Evolutionary conservation across 2,329 filamentous ascomycete genomes (phyloP).

Genomic region (Ploettnerulaceae sp.): DNA sequence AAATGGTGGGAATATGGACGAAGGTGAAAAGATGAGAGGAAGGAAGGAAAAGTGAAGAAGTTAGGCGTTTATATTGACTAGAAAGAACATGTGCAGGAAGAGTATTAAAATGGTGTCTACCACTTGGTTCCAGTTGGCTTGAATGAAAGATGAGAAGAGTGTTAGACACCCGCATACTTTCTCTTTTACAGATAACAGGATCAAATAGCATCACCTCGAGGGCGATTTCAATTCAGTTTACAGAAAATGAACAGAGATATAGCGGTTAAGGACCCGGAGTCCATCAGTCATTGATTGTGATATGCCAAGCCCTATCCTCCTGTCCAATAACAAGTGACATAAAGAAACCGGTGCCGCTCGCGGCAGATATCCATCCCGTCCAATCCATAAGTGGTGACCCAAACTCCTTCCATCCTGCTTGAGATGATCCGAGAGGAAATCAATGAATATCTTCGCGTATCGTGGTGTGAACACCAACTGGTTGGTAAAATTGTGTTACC

Average conservation of each 20-base stretch:
- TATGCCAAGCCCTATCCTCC: slow-evolving; percentile 1
- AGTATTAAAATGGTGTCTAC: too few species aligned
- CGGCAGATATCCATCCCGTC: slow-evolving; percentile 1
- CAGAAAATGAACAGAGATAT: neutral
- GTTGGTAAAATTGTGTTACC: neutral
- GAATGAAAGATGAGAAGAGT: too few species aligned
- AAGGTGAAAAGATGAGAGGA: too few species aligned
- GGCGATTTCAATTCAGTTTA: too few species aligned
- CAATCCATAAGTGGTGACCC: neutral
- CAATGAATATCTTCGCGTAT: slow-evolving; percentile 7
- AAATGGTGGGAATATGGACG: too few species aligned
- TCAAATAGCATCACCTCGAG: neutral
- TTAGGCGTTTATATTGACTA: too few species aligned
- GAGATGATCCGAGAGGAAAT: slow-evolving; percentile 1
- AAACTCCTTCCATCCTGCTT: slow-evolving; percentile 6
- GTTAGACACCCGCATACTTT: too few species aligned
- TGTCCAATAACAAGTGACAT: slow-evolving; percentile 8
- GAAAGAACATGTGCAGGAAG: too few species aligned
- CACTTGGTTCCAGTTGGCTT: too few species aligned
- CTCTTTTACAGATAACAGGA: too few species aligned
- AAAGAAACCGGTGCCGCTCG: slow-evolving; percentile 1
- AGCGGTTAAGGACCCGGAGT: slow-evolving; percentile 3
- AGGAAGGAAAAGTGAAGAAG: too few species aligned
- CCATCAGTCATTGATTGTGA: slow-evolving; percentile 2
- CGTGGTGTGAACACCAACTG: neutral